Percentiles rank a stretch among this genome's conserved stretches.
These are phyloP conservation scores for Aspergillus glaucus DNA, from an alignment of 2,329 filamentous ascomycete species.

Conservation along the genomic window DNA sequence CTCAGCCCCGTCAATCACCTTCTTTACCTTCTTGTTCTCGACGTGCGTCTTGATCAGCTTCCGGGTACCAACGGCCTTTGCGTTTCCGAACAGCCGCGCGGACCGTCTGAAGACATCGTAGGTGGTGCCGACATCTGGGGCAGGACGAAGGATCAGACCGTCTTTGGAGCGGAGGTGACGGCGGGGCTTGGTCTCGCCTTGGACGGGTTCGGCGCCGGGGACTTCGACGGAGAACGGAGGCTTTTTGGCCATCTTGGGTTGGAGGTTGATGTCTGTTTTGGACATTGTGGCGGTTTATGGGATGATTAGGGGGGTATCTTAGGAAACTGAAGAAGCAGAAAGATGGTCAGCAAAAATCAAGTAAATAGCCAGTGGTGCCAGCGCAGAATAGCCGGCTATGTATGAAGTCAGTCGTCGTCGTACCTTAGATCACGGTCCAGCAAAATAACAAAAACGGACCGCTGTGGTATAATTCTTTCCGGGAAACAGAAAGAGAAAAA, in stretches of 20 bases:
- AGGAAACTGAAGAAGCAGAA: not conserved
- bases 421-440: not conserved
- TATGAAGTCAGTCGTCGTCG: not conserved
- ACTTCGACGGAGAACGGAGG: slow-evolving; percentile 70
- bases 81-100: slow-evolving; percentile 56
- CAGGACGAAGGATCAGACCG: slow-evolving; percentile 59
- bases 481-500: not conserved
- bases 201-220: slow-evolving; percentile 59
- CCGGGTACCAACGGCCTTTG: slow-evolving; percentile 63
- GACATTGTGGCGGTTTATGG: slow-evolving; percentile 22
- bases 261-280: slow-evolving; percentile 24
- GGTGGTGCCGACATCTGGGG: slow-evolving; percentile 65
- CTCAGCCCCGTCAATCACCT: slow-evolving; percentile 74
- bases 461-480: not conserved
- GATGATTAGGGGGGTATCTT: not conserved
- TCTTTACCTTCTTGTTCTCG: slow-evolving; percentile 85
- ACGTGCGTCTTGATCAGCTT: slow-evolving; percentile 70
- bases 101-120: slow-evolving; percentile 71
- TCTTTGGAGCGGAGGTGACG: slow-evolving; percentile 67
- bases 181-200: slow-evolving; percentile 79
- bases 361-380: slow-evolving; percentile 5
- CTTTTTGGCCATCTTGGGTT: slow-evolving; percentile 55
- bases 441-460: not conserved
- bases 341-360: slow-evolving; percentile 1
- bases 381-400: not conserved